Percentiles rank a stretch among this genome's conserved stretches.
Evolutionary conservation across 495 filamentous ascomycete genomes (phyloP).

Genomic region (Penicillium ucsense): DNA sequence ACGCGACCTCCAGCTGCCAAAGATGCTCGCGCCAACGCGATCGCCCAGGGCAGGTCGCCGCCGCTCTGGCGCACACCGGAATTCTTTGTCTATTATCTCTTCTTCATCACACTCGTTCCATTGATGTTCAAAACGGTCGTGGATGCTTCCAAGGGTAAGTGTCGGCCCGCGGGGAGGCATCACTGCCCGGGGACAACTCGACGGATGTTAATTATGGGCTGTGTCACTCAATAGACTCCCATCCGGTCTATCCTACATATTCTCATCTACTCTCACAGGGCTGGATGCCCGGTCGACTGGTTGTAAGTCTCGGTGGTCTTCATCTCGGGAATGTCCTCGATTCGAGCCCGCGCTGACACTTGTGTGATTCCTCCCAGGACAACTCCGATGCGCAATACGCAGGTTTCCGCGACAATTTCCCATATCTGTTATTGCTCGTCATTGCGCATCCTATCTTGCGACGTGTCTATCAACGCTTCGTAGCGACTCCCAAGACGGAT

Average conservation of each 20-base stretch:
- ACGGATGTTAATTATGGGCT: slow-evolving; percentile 8
- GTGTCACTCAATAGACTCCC: slow-evolving; percentile 70
- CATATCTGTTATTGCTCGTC: slow-evolving; percentile 62
- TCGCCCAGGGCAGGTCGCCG: slow-evolving; percentile 35
- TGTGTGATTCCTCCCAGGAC: slow-evolving; percentile 44
- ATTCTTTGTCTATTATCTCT: slow-evolving; percentile 72
- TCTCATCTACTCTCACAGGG: slow-evolving; percentile 61
- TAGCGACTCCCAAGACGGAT: slow-evolving; percentile 3
- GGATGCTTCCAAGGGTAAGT: slow-evolving; percentile 76
- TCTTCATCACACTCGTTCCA: slow-evolving; percentile 59
- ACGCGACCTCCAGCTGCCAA: slow-evolving; percentile 27
- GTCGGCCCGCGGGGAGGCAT: not conserved
- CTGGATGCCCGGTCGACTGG: slow-evolving; percentile 92
- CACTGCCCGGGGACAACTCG: not conserved
- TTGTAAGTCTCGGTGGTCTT: slow-evolving; percentile 43
- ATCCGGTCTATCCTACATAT: slow-evolving; percentile 74
- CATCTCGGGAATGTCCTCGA: too few relatives aligned
- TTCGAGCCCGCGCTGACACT: too few relatives aligned
- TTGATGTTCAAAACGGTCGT: slow-evolving; percentile 86
- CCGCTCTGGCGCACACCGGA: slow-evolving; percentile 80
- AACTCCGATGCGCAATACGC: slow-evolving; percentile 83
- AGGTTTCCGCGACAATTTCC: slow-evolving; percentile 80
- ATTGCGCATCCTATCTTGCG: slow-evolving; percentile 70
- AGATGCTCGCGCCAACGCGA: slow-evolving; percentile 37
- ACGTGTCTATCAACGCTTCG: slow-evolving; percentile 47